Evolutionary conservation across 768 basidiomycete species (phyloP).

Genomic region (Rhizopogon sp.): DNA sequence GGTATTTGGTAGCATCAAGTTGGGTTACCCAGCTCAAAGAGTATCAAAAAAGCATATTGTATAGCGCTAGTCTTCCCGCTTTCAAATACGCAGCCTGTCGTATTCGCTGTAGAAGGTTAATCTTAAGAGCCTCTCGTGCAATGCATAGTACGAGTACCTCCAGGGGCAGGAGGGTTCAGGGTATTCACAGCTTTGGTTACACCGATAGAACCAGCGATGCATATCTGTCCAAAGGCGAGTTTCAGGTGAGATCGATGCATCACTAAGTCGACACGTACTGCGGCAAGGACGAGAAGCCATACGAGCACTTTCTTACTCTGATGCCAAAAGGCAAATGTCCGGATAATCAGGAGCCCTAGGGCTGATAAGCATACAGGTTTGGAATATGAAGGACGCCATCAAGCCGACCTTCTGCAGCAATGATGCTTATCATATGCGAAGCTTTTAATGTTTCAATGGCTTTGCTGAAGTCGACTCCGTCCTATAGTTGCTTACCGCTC

Average conservation of each 20-base stretch:
- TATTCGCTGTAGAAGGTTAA: not conserved
- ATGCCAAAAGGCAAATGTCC: not conserved
- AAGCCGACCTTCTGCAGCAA: slow-evolving; percentile 2
- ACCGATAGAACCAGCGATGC: not conserved
- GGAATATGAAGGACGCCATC: too few relatives aligned
- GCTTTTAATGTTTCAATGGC: not conserved
- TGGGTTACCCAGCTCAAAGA: not conserved
- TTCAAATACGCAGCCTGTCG: not conserved
- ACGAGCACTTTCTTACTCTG: not conserved
- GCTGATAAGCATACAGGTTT: not conserved
- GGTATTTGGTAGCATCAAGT: not conserved
- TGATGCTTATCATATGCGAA: slow-evolving; percentile 1
- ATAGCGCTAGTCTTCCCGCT: not conserved
- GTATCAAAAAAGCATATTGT: not conserved
- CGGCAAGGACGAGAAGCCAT: not conserved
- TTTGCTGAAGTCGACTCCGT: not conserved
- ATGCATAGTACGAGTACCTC: not conserved
- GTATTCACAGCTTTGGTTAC: not conserved
- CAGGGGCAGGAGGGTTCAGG: not conserved
- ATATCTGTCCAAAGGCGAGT: not conserved
- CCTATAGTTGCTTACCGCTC: not conserved
- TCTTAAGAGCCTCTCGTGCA: not conserved
- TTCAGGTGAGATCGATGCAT: not conserved
- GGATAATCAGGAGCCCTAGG: slow-evolving; percentile 1
- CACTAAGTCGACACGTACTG: not conserved